Evolutionary conservation across 257 asterid genomes (phyloP), one percentile per base, ranked within the genome.

Genomic region (Sherardia arvensis): DNA sequence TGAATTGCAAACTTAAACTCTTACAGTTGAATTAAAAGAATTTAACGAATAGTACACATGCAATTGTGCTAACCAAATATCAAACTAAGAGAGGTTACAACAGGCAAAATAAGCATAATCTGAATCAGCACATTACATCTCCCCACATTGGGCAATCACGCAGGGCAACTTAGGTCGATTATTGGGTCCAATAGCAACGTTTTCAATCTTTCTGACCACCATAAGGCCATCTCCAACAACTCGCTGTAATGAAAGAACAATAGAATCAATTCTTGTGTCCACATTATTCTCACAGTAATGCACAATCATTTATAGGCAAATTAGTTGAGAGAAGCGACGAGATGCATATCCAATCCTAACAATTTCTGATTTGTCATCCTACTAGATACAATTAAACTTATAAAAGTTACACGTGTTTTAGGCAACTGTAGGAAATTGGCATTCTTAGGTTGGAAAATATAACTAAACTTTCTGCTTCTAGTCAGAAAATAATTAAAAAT

Each of bases 211-310:
- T 78, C 98, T 85, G 36, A 75, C 75, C 30, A 80, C 83, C 86
- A 91, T 70, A 43, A 91, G 90, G 48, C 98, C 97, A 57, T 91
- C 98, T 69, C 98, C 97, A 45, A 91, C 66, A 64, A 91, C 96
- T 28, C 97, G 85, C 98, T 91, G 98, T 78, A 69, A 43, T 51
- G 57, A 65, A 59, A 72, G 4, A 45, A 47, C 32, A 66, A 66
- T 11, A 65, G 54, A 27, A 55, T 65, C 51, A 61, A 53, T 15
- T 25, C 20, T 9, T 20, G 27, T 17, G 2, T 20, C 6, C 1
- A 4, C 9, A 10, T 33, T 3, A 49, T 14, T 17, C 4, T 14
- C 1, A 32, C 1, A 45, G 30, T 20, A 36, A 38, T 14, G 2
- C 8, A 23, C 25, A 22, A 32, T 8, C 36, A 20, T 29, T 30